These are phyloP conservation scores for Coemansia sp. DNA, from an alignment of 192 early-diverging fungal species.

Conservation along the genomic window DNA sequence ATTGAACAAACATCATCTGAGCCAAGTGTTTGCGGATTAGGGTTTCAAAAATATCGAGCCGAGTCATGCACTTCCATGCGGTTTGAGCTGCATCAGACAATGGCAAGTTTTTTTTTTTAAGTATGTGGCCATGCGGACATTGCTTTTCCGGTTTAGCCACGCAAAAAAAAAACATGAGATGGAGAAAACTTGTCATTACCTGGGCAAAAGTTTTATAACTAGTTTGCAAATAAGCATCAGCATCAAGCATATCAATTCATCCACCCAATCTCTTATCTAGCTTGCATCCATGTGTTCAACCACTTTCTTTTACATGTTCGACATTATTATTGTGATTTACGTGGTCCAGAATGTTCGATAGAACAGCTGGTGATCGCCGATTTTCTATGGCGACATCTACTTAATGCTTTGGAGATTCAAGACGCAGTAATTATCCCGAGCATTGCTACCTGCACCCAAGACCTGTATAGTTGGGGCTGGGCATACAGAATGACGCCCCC, in stretches of 20 bases:
- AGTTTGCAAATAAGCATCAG: neutral
- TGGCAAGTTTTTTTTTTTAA: neutral
- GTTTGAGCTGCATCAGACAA: neutral
- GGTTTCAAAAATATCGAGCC: neutral
- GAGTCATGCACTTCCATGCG: neutral
- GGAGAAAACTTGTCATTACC: neutral
- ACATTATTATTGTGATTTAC: slow-evolving; percentile 7
- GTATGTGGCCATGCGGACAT: neutral
- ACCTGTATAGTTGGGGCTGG: neutral
- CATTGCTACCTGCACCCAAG: neutral
- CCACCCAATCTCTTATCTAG: neutral
- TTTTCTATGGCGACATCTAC: neutral
- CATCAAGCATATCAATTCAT: neutral
- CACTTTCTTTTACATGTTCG: neutral
- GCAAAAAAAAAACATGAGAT: neutral
- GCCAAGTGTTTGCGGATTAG: neutral
- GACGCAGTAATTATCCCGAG: neutral
- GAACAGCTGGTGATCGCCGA: slow-evolving; percentile 1
- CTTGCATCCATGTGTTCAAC: neutral
- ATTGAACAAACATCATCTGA: neutral
- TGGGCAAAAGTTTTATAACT: neutral
- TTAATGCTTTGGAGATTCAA: neutral
- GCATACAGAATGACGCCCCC: neutral
- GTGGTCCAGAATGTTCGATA: neutral
- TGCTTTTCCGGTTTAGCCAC: neutral